Evolutionary conservation across 1,284 basidiomycete genomes (phyloP), one percentile per base, ranked within the genome.

Genomic region (Rhodotorula sp.): DNA sequence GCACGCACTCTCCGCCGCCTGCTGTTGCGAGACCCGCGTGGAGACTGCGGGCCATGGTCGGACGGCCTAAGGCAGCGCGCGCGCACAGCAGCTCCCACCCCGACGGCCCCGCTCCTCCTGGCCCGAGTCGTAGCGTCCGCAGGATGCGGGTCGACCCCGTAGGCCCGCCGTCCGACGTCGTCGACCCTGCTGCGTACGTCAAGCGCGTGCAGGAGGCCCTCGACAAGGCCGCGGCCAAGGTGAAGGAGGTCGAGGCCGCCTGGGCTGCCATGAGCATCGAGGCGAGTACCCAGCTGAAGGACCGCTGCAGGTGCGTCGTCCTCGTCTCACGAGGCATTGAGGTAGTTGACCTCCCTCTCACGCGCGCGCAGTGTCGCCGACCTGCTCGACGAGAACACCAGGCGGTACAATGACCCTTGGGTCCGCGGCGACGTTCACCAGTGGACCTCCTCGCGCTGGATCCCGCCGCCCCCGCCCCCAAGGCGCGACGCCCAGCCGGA

Each of bases 201-300:
- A 21, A 55, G 62, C 39, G 39, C 17, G 62, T 63, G 21, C 53
- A 63, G 39, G 29, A 32, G 9, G 51, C 62, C 13, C 62, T 63
- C 32, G 48, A 37, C 21, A n/a, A 17, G 29, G 62, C 62, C 2
- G 22, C 22, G 12, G 15, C 17, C n/a, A 34, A 44, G 22, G 37
- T 63, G 17, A 6, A 34, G 22, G 39, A 34, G 62, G 41, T 63
- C 62, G 53, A 63, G 62, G 27, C 32, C 32, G 41, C 15, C 2
- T 63, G 62, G 62, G 51, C 53, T 5, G 41, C 25, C 4, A 25
- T 41, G 39, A 34, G 34, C 29, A 27, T 12, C 32, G 55, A 56
- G 36, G 34, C 19, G 19, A 22, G 32, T 7, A n/a, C 34, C 10
- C 36, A 25, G 54, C 19, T 56, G 32, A 57, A 50, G 39, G 55